Conservation (phyloP, 306 rosid species). For the Lathyrus aphaca region DNA sequence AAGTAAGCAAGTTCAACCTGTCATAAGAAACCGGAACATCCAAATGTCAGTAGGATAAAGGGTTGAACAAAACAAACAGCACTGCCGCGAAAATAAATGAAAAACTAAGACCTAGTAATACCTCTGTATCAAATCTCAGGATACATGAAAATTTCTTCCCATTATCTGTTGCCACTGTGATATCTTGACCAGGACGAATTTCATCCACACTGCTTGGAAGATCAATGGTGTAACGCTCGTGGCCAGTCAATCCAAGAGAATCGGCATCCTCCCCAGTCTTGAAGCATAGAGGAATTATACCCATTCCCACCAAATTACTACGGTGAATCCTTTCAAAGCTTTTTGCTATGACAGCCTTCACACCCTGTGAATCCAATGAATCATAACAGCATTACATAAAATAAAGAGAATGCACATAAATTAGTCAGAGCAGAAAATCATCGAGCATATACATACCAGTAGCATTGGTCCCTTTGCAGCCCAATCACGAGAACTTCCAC, state of each 20-base stretch:
- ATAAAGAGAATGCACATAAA: neutral
- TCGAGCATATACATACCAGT: slow-evolving; percentile 52
- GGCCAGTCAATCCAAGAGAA: slow-evolving; percentile 78
- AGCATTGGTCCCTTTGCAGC: slow-evolving; percentile 98
- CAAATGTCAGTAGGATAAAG: neutral
- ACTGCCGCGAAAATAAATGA: neutral
- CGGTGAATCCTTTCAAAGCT: slow-evolving; percentile 97
- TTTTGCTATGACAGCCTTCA: slow-evolving; percentile 93
- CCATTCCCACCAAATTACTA: slow-evolving; percentile 97
- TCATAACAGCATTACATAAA: slow-evolving; percentile 13
- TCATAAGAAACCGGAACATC: slow-evolving; percentile 27
- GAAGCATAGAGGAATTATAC: slow-evolving; percentile 82
- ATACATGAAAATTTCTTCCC: slow-evolving; percentile 73
- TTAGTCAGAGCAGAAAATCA: slow-evolving; percentile 15
- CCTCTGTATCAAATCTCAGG: slow-evolving; percentile 92
- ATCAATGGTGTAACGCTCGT: slow-evolving; percentile 77
- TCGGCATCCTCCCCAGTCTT: slow-evolving; percentile 93
- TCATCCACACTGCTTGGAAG: slow-evolving; percentile 77
- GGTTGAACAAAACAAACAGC: neutral
- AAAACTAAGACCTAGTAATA: slow-evolving; percentile 32
- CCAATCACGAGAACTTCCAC: slow-evolving; percentile 99
- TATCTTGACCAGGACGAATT: slow-evolving; percentile 87
- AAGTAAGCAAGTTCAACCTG: slow-evolving; percentile 96
- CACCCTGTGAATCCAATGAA: slow-evolving; percentile 60
- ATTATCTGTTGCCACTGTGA: slow-evolving; percentile 62